phyloP scores from a whole-genome alignment of 2,329 filamentous ascomycete genomes.

The Lecanosticta acicola region DNA sequence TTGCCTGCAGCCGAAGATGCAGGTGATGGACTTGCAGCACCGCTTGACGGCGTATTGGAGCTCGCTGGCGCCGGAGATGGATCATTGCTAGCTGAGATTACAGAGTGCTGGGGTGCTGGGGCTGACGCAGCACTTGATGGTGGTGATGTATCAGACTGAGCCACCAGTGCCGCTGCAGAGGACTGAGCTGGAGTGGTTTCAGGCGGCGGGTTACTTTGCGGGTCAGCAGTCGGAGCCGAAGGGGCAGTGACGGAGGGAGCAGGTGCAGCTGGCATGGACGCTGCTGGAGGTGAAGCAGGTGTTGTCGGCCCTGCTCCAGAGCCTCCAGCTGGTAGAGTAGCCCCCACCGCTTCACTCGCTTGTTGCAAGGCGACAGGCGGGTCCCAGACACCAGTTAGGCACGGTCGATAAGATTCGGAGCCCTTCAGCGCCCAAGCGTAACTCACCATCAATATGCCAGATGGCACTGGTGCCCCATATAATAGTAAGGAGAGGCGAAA shows the following conservation, averaged over 20 bases:
- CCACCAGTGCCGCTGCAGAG: background rate
- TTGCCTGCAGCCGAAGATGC: background rate
- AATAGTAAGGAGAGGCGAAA: slow-evolving; percentile 1
- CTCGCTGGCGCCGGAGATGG: too few relatives aligned
- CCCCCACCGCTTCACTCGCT: slow-evolving; percentile 2
- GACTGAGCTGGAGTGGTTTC: too few relatives aligned
- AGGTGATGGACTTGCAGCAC: too few relatives aligned
- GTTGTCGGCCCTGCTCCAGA: background rate
- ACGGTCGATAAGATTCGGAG: too few relatives aligned
- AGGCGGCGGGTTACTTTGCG: background rate
- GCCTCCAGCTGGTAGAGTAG: slow-evolving; percentile 4
- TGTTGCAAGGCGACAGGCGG: slow-evolving; percentile 17
- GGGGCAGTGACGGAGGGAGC: background rate
- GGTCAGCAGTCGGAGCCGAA: background rate
- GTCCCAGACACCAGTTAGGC: slow-evolving; percentile 18
- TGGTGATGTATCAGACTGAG: background rate
- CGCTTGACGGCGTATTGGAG: too few relatives aligned
- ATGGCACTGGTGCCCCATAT: slow-evolving; percentile 8
- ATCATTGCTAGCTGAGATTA: background rate
- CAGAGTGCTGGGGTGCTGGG: background rate
- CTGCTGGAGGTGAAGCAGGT: background rate
- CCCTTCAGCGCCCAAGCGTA: too few relatives aligned
- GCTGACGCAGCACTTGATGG: background rate
- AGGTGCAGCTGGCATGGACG: background rate
- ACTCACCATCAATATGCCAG: slow-evolving; percentile 16